These are phyloP conservation scores for Phylloboletellus chloephorus DNA, from an alignment of 1,284 basidiomycete genomes.

Conservation along the genomic window DNA sequence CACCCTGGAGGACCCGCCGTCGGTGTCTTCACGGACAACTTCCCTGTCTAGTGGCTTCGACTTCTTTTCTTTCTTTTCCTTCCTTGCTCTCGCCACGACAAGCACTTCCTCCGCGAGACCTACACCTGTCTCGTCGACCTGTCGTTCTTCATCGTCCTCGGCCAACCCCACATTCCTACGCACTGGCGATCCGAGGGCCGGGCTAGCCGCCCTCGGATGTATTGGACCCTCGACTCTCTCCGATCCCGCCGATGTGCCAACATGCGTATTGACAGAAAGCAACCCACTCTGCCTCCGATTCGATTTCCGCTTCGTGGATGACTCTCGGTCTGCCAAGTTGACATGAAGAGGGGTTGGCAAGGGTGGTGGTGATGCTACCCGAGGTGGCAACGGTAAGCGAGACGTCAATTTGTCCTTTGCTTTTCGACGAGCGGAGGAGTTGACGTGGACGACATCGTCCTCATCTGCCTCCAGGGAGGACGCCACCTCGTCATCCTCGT, in stretches of 20 bases:
- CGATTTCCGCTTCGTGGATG: slow-evolving; percentile 45
- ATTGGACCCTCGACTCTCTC: slow-evolving; percentile 31
- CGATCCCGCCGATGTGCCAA: slow-evolving; percentile 21
- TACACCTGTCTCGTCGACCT: slow-evolving; percentile 22
- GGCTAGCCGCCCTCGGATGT: slow-evolving; percentile 52
- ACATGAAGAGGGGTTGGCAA: slow-evolving; percentile 28
- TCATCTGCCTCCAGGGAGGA: slow-evolving; percentile 40
- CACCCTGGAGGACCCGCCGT: slow-evolving; percentile 27
- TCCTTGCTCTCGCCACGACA: slow-evolving; percentile 27
- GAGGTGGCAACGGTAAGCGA: slow-evolving; percentile 43
- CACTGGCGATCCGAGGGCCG: slow-evolving; percentile 61
- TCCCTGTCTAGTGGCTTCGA: slow-evolving; percentile 33
- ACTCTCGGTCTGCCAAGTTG: slow-evolving; percentile 28
- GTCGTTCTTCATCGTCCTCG: slow-evolving; percentile 53
- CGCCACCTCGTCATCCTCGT: slow-evolving; percentile 59
- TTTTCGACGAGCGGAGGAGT: slow-evolving; percentile 36
- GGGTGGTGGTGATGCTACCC: slow-evolving; percentile 31
- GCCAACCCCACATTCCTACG: slow-evolving; percentile 49
- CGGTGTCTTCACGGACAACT: slow-evolving; percentile 26
- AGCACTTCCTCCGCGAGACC: slow-evolving; percentile 17
- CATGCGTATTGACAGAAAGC: slow-evolving; percentile 36
- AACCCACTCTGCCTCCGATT: slow-evolving; percentile 64
- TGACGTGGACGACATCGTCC: slow-evolving; percentile 31
- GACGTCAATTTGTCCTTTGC: slow-evolving; percentile 36
- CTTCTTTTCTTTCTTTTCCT: slow-evolving; percentile 40